Evolutionary conservation across 1,139 yeast genomes (phyloP), one percentile per base, ranked within the genome.

Genomic region (Kodamaea arcana): DNA sequence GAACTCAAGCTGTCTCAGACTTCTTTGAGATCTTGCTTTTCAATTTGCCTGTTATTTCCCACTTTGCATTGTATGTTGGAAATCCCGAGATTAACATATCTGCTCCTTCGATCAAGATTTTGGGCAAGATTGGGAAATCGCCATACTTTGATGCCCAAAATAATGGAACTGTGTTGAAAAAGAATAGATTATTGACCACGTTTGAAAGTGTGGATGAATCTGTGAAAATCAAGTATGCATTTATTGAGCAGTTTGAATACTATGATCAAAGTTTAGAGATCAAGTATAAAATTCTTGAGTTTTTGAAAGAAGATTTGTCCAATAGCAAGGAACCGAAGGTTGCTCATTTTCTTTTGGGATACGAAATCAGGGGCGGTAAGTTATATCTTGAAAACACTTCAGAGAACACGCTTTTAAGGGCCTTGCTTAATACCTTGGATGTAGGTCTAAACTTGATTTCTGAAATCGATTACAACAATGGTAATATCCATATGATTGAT

Each of bases 331-430:
- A 65, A 6, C 72, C 80, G 2, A 73, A 80, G 0, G 71, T 83
- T 1, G 66, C 90, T 1, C 97, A 88, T 52, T 80, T 82, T 46
- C 56, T 92, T 9, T 67, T 92, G 2, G 97, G 97, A 0, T 88
- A 79, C 39, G 58, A 57, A 24, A 52, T 56, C 11, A 56, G 56
- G 36, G 75, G 72, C 2, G 65, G 56, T 20, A 51, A 51, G 29
- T 50, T 65, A 23, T 39, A 36, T 14, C 36, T 50, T 11, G 41
- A 54, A 2, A 44, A 45, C 3, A 41, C 48, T 3, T 36, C 41
- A 2, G 38, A 40, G 2, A 46, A 66, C 12, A 78, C 90, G 2
- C 56, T 85, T 9, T 65, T 88, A 34, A 69, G 65, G 24, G 64
- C 81, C 0, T 53, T 87, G 11, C 50, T 84, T 7, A 57, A 54